Evolutionary conservation across 352 stramenopile species (phyloP), one percentile per base, ranked within the genome.

Genomic region (Blastocystis sp.): DNA sequence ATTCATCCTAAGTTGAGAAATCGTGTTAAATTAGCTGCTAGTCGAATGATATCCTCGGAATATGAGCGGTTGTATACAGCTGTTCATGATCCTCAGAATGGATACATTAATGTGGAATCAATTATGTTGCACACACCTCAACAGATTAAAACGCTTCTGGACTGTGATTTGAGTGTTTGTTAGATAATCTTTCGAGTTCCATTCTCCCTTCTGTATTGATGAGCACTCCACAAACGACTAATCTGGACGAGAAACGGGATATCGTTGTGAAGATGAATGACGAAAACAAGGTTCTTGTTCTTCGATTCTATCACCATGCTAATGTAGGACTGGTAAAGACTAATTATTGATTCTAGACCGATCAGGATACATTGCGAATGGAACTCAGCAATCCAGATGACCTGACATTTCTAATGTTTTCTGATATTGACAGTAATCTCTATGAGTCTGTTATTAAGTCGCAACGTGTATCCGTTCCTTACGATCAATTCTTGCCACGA

Each of bases 91-190:
- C 69, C 69, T 27, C 14, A 80, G n/a, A 80, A 80, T n/a, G 69
- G 69, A 7, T 80, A 80, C 56, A 75, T 80, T 24, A 69, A 66
- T 24, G 49, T 66, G 49, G 69, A 80, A 27, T 35, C 49, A 32
- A 58, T 80, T 14, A 80, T 80, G 29, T 11, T 80, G n/a, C 69
- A 80, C 24, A 80, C 69, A 14, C 69, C 69, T 5, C 49, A 80
- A 37, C 69, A 80, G 56, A 80, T 80, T 24, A 59, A 66, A 67
- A 80, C 69, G 9, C 56, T 80, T 21, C 69, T 80, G 16, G 69
- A 80, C 29, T 80, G 69, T 80, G 69, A 80, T 59, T 73, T 24
- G 14, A 32, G 11, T 66, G 57, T 66, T 66, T 66, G 14, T 66
- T 66, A 29, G 57, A n/a, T 32, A 66, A 12, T n/a, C n/a, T 58